Evolutionary conservation across 1,284 basidiomycete genomes (phyloP).

Genomic region (Entoloma clypeatum): DNA sequence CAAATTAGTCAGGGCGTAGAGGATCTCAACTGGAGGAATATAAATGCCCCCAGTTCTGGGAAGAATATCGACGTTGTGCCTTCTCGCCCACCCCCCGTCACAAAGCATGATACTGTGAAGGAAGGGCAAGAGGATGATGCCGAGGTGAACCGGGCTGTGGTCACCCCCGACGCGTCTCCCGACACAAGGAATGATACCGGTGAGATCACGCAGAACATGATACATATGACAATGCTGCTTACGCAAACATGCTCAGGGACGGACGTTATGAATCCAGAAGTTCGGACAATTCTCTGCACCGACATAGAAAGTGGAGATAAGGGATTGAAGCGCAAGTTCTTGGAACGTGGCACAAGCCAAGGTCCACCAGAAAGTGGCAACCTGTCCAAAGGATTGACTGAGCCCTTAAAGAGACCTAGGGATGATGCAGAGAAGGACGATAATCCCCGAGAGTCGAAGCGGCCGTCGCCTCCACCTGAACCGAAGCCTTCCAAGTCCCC

Average conservation of each 20-base stretch:
- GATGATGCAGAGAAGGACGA: constrained; percentile 55
- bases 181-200: no score
- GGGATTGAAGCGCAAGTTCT: constrained; percentile 61
- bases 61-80: constrained; percentile 24
- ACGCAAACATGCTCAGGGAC: constrained; percentile 4
- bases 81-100: constrained; percentile 9
- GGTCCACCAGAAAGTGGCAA: constrained; percentile 41
- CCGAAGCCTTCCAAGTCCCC: constrained; percentile 31
- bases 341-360: constrained; percentile 53
- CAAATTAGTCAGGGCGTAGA: constrained; percentile 76
- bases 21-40: constrained; percentile 65
- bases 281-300: constrained; percentile 16
- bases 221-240: background rate
- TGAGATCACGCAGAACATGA: no score
- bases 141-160: constrained; percentile 9
- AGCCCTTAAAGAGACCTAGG: constrained; percentile 46
- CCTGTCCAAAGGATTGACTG: constrained; percentile 22
- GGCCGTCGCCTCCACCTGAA: constrained; percentile 67
- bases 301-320: constrained; percentile 48
- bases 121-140: constrained; percentile 10
- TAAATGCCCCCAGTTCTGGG: constrained; percentile 30
- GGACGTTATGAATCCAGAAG: constrained; percentile 7
- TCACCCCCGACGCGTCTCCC: constrained; percentile 8
- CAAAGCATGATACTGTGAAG: no score
- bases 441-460: constrained; percentile 59